These are phyloP conservation scores for Malassezia obtusa DNA, from an alignment of 1,284 basidiomycete genomes.

Conservation along the genomic window DNA sequence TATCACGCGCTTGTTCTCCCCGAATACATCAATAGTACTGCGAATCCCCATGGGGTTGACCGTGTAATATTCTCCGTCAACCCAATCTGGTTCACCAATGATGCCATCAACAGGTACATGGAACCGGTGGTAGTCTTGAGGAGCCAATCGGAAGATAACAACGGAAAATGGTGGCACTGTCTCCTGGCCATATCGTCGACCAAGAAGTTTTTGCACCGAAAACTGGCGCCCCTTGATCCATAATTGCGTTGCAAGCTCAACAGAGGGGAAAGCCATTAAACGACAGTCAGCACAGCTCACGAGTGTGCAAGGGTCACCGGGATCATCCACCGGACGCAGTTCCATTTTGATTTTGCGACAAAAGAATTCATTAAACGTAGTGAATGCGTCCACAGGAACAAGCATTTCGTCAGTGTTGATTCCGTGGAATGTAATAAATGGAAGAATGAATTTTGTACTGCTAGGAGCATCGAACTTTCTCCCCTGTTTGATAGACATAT, in stretches of 20 bases:
- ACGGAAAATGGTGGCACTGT: conserved; percentile 51
- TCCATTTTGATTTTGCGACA: conserved; percentile 78
- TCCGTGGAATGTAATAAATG: conserved; percentile 82
- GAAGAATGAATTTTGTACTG: conserved; percentile 70
- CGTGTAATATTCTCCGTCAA: conserved; percentile 47
- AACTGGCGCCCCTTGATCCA: conserved; percentile 99
- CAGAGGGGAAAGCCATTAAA: conserved; percentile 80
- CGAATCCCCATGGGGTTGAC: conserved; percentile 70
- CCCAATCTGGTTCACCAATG: conserved; percentile 52
- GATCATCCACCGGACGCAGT: conserved; percentile 67
- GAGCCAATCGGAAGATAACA: conserved; percentile 66
- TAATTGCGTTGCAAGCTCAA: conserved; percentile 70
- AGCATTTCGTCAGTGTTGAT: conserved; percentile 71
- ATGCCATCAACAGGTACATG: conserved; percentile 79
- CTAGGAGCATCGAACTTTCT: conserved; percentile 78
- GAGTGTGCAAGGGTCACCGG: conserved; percentile 63
- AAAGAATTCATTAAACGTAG: conserved; percentile 80
- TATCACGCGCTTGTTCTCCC: conserved; percentile 65
- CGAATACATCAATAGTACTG: conserved; percentile 75
- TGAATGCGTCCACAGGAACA: conserved; percentile 73
- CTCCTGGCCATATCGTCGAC: conserved; percentile 52
- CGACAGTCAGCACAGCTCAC: conserved; percentile 88
- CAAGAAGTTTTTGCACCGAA: conserved; percentile 66
- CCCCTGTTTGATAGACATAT: conserved; percentile 86
- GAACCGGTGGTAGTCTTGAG: conserved; percentile 87